A percentile compares a stretch with the other conserved stretches of the same genome.
phyloP scores from a whole-genome alignment of 371 early-diverging fungal species.

The Gilbertella persicaria region DNA sequence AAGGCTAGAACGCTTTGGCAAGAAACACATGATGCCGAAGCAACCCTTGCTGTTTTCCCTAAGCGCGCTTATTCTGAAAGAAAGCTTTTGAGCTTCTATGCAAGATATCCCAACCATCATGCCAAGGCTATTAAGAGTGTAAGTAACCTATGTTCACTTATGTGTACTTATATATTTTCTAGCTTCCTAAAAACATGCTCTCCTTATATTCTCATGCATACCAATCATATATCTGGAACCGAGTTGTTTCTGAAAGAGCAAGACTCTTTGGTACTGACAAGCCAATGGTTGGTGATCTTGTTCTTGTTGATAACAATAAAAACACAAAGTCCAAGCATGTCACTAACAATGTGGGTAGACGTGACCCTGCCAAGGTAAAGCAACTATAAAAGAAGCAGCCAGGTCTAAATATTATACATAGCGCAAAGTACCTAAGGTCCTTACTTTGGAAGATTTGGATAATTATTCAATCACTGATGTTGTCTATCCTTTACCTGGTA shows the following conservation, averaged over 20 bases:
- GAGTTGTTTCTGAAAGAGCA: slow-evolving; percentile 78
- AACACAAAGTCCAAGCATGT: slow-evolving; percentile 6
- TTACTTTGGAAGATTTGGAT: slow-evolving; percentile 69
- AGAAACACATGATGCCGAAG: slow-evolving; percentile 62
- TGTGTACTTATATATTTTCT: neutral
- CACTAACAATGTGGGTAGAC: slow-evolving; percentile 25
- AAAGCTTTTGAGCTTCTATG: slow-evolving; percentile 60
- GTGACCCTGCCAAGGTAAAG: slow-evolving; percentile 28
- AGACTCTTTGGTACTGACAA: slow-evolving; percentile 64
- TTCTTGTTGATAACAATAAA: slow-evolving; percentile 38
- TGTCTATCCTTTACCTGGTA: slow-evolving; percentile 91
- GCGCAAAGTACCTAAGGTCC: slow-evolving; percentile 46
- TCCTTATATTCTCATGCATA: slow-evolving; percentile 97
- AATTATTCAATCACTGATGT: slow-evolving; percentile 83
- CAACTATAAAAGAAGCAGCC: neutral
- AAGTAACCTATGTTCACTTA: slow-evolving; percentile 11
- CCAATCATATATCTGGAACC: slow-evolving; percentile 97
- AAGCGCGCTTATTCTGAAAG: slow-evolving; percentile 73
- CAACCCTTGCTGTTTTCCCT: slow-evolving; percentile 71
- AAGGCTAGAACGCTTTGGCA: slow-evolving; percentile 74
- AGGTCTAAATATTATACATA: slow-evolving; percentile 15
- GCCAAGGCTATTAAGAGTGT: slow-evolving; percentile 67
- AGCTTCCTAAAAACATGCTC: slow-evolving; percentile 85
- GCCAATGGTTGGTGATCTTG: slow-evolving; percentile 88
- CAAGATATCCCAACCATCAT: slow-evolving; percentile 47